Conservation (phyloP, 352 stramenopile species). For the Globisporangium ultimum region DNA sequence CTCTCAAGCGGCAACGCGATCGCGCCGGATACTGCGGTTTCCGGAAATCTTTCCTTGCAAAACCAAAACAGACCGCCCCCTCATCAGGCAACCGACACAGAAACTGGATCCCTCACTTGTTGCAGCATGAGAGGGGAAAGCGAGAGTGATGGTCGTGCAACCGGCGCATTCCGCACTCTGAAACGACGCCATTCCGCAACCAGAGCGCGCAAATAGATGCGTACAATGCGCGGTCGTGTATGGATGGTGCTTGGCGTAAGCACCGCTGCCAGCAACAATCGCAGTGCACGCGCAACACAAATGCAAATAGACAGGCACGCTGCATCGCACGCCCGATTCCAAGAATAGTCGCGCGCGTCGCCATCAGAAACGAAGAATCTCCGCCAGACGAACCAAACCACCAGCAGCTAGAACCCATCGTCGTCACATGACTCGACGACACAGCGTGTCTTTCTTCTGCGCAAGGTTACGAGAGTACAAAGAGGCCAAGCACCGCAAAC, state of each 20-base stretch:
- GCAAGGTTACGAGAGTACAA: not conserved
- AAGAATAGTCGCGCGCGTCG: too few species aligned
- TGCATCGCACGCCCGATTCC: too few species aligned
- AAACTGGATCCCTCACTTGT: not conserved
- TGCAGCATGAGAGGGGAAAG: not conserved
- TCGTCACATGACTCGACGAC: not conserved
- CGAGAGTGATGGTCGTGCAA: not conserved
- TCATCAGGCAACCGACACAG: not conserved
- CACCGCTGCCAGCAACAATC: too few species aligned
- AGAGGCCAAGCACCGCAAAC: not conserved
- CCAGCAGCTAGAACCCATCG: too few species aligned
- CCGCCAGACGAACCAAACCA: too few species aligned
- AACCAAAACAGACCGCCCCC: not conserved
- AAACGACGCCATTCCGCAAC: slow-evolving; percentile 1
- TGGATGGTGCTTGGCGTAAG: not conserved
- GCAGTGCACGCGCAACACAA: not conserved
- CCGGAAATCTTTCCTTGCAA: not conserved
- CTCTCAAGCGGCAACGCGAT: slow-evolving; percentile 2
- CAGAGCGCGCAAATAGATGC: not conserved
- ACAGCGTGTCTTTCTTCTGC: not conserved
- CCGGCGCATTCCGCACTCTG: not conserved
- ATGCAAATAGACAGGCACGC: too few species aligned
- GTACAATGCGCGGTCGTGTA: not conserved
- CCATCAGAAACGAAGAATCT: too few species aligned
- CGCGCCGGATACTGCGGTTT: not conserved